Percentiles rank a stretch among this genome's conserved stretches.
Conservation (phyloP, 257 asterid genomes). For the Gardenia jasminoides region DNA sequence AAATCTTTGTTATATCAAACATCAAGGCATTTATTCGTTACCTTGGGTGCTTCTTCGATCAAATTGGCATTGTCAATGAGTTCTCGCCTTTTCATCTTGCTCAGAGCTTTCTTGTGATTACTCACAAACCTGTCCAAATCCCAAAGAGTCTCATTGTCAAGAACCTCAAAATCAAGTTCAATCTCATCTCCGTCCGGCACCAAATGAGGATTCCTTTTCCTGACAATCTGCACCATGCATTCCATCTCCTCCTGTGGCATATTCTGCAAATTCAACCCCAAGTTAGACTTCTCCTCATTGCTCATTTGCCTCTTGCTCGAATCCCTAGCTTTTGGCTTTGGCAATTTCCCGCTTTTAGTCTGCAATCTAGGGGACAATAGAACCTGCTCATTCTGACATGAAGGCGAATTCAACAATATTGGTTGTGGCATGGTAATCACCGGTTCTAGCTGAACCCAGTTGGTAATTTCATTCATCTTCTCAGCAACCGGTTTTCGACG, state of each 20-base stretch:
- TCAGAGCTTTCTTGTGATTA: constrained; percentile 10
- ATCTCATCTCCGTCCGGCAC: constrained; percentile 27
- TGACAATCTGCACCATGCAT: constrained; percentile 18
- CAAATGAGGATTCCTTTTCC: constrained; percentile 22
- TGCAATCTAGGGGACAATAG: not conserved
- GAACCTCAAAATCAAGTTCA: constrained; percentile 30
- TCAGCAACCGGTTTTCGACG: constrained; percentile 1
- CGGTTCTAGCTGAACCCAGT: not conserved
- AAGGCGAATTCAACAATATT: constrained; percentile 10
- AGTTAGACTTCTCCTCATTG: constrained; percentile 18
- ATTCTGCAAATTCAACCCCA: constrained; percentile 24
- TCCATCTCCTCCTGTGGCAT: constrained; percentile 26
- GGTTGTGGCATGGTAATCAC: not conserved
- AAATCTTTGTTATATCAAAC: not conserved
- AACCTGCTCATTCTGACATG: constrained; percentile 4
- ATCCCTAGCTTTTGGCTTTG: constrained; percentile 20
- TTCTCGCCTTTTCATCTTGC: constrained; percentile 13
- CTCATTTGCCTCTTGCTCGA: constrained; percentile 23
- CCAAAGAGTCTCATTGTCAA: constrained; percentile 40
- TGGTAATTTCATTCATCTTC: constrained; percentile 2
- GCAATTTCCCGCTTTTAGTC: not conserved
- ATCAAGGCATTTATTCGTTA: not conserved
- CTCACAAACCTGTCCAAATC: constrained; percentile 26
- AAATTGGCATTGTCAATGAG: not conserved
- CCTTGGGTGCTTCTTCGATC: constrained; percentile 9